Conservation (phyloP, 78 protist genomes). For the Diacronema lutheri region DNA sequence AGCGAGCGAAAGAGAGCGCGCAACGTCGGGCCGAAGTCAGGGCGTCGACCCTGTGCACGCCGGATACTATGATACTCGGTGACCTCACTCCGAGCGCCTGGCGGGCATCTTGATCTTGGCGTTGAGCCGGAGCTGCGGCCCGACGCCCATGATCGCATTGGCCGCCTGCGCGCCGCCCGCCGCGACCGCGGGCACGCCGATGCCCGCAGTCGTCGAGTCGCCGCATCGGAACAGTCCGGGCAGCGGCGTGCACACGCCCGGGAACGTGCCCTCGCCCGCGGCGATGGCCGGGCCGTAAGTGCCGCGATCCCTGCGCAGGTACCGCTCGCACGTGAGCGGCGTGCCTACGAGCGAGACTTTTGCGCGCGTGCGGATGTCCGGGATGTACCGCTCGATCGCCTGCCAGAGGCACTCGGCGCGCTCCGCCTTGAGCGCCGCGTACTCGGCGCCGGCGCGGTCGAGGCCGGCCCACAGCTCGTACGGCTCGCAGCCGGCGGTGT, state of each 20-base stretch:
- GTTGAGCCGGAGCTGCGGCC: neutral
- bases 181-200: slow-evolving; percentile 22
- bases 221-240: neutral
- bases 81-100: neutral
- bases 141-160: neutral
- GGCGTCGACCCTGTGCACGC: too few relatives aligned
- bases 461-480: too few relatives aligned
- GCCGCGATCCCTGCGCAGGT: neutral
- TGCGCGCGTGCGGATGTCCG: too few relatives aligned
- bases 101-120: neutral
- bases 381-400: too few relatives aligned
- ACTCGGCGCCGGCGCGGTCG: too few relatives aligned
- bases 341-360: too few relatives aligned
- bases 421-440: too few relatives aligned
- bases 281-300: slow-evolving; percentile 22
- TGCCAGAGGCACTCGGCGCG: too few relatives aligned
- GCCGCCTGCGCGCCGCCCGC: neutral
- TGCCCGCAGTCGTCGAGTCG: slow-evolving; percentile 16
- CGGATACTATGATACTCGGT: too few relatives aligned
- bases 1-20: too few relatives aligned
- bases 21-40: too few relatives aligned
- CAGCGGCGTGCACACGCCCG: neutral
- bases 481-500: neutral
- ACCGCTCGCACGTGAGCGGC: neutral
- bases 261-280: neutral